These are phyloP conservation scores for Acacia crassicarpa DNA, from an alignment of 306 rosid genomes.

Conservation along the genomic window DNA sequence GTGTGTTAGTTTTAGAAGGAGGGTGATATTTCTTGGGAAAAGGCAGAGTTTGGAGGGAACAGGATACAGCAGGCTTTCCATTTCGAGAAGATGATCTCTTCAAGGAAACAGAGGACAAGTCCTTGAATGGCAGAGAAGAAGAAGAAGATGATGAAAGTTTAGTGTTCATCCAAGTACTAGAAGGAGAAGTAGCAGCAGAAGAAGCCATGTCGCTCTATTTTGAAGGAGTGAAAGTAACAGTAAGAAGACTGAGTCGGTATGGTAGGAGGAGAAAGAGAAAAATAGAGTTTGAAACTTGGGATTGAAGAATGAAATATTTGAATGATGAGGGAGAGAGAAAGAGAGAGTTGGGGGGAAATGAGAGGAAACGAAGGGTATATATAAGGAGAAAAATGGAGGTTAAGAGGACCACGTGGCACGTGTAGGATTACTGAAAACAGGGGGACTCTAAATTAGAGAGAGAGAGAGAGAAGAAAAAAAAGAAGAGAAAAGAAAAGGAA, in stretches of 20 bases:
- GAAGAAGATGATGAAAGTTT: conserved; percentile 26
- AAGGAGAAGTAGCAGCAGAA: background rate
- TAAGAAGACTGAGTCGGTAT: background rate
- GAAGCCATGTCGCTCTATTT: conserved; percentile 44
- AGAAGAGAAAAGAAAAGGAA: background rate
- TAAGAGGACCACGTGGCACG: conserved; percentile 91
- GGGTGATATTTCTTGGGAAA: conserved; percentile 48
- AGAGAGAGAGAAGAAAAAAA: background rate
- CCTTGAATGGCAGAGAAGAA: conserved; percentile 11
- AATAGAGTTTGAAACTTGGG: background rate
- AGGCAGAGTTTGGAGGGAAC: conserved; percentile 66
- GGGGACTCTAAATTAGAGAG: conserved; percentile 17
- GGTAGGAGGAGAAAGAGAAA: background rate
- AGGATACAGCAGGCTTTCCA: conserved; percentile 18
- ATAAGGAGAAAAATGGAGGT: conserved; percentile 38
- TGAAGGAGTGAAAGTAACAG: background rate
- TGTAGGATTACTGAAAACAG: conserved; percentile 52
- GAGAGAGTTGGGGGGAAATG: conserved; percentile 11
- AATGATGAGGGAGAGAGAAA: background rate
- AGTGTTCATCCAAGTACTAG: conserved; percentile 38
- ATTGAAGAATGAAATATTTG: background rate
- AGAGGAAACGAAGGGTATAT: conserved; percentile 37
- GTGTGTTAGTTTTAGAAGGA: conserved; percentile 12
- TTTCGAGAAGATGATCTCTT: background rate
- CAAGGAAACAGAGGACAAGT: conserved; percentile 25